Base-by-base conservation (phyloP, 2,329 filamentous ascomycete species). In the Pseudocercospora musae region DNA sequence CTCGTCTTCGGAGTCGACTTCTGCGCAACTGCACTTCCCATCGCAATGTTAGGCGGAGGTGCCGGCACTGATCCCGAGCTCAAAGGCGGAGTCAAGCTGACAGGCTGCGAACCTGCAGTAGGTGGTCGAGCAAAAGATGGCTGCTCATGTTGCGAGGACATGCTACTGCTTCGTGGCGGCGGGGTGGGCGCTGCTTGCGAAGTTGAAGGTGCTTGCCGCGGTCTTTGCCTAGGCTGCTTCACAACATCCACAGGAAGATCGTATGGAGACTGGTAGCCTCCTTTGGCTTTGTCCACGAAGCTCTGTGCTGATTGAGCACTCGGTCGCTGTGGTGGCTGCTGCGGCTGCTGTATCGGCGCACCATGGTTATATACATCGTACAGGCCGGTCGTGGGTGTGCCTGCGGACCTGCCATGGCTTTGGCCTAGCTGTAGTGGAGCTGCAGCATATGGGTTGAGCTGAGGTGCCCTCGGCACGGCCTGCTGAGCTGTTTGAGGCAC, bases 231-330 rank as follows among this genome's bases (percentile, higher is more conserved):
- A 82, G 71, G 89, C 25, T 82, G 87, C 69, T 89, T 89, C 27
- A 89, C 85, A 29, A 99, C 84, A 59, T 97, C 94, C 77, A 95
- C 91, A 3, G 95, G 95, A 20, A 99, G 82, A 78, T 99, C 96
- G 71, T 97, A 99, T 0, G 95, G 95, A 20, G 94, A 98, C 54
- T 89, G 85, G 74, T 99, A 99, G 7, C 94, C 93, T 60, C 91
- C 91, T 77, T 96, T 98, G 2, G 91, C 81, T 76, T 96, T 96
- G 75, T 94, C 89, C 5, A 85, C 91, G 76, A 96, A 99, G 76
- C 94, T 98, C 74, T 96, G 87, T 0, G 79, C 75, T 37, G 75
- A 75, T 44, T 71, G 74, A 23, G 74, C 86, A 82, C 76, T 87
- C 67, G 69, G 84, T 69, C 65, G 83, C 53, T 78, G 72, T 18